Evolutionary conservation across 2,329 filamentous ascomycete species (phyloP), one percentile per base, ranked within the genome.

Genomic region (Ophiostoma sp.): DNA sequence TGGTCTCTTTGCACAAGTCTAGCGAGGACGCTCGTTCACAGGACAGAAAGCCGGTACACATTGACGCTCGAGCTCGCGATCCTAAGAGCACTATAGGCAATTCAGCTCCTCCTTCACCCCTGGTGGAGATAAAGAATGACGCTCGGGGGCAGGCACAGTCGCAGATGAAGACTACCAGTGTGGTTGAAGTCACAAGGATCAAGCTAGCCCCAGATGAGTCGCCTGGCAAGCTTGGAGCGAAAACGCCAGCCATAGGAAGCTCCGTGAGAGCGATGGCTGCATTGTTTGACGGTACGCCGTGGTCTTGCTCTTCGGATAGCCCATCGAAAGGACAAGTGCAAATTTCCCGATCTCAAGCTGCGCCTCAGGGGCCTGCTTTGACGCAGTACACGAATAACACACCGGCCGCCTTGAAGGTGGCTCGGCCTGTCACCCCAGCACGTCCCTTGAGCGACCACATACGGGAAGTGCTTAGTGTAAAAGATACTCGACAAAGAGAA

Each of bases 251-350:
- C 3, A 18, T 12, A 1, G 45, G 27, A n/a, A 69, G 71, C 36
- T 66, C 70, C 3, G 83, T 84, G 12, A 82, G 76, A 71, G 82
- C 81, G 2, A 84, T 86, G 77, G 80, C 83, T 4, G 83, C 83
- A 47, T 78, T 80, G 73, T 85, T 85, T 73, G 82, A 86, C 70
- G 78, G 72, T 55, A 76, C 75, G 5, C 72, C 72, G 12, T 67
- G 71, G 44, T 63, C 52, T 5, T 62, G 69, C 0, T 42, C 64
- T 6, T n/a, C 66, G 2, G 68, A 58, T 1, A 7, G 45, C 45
- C 4, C 66, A 14, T 14, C 64, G 3, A 8, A 63, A 9, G 38
- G 16, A n/a, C 45, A 41, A 16, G 6, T 16, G 5, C 60, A 41
- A 40, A 63, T 7, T 42, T 16, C 7, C 38, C 60, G 60, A 18